Evolutionary conservation across 495 filamentous ascomycete genomes (phyloP).

Genomic region (Aspergillus wentii): DNA sequence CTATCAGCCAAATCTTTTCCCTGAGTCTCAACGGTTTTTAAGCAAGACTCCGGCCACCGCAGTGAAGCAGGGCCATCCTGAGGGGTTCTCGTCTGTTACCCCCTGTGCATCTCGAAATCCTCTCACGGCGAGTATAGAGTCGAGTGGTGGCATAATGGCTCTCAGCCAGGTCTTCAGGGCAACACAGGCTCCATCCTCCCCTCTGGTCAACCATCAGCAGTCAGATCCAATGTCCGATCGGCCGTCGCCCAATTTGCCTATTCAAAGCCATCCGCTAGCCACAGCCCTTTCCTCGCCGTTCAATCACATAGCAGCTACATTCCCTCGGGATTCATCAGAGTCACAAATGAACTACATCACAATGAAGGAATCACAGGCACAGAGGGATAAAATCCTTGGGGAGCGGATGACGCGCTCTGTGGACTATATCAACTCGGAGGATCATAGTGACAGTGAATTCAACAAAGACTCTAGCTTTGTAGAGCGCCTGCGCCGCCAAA

Average conservation of each 20-base stretch:
- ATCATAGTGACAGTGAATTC: slow-evolving; percentile 43
- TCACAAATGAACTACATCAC: slow-evolving; percentile 45
- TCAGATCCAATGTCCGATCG: slow-evolving; percentile 42
- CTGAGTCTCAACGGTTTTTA: slow-evolving; percentile 46
- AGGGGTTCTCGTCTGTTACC: slow-evolving; percentile 24
- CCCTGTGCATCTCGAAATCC: slow-evolving; percentile 43
- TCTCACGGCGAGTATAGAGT: slow-evolving; percentile 34
- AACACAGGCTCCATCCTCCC: slow-evolving; percentile 50
- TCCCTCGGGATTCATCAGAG: slow-evolving; percentile 38
- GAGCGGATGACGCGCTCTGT: slow-evolving; percentile 38
- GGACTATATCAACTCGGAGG: slow-evolving; percentile 31
- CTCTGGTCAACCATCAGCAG: slow-evolving; percentile 32
- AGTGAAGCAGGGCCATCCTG: slow-evolving; percentile 26
- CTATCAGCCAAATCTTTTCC: slow-evolving; percentile 39
- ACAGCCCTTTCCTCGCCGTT: slow-evolving; percentile 40
- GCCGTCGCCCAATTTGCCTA: slow-evolving; percentile 47
- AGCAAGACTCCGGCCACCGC: slow-evolving; percentile 38
- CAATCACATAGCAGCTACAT: slow-evolving; percentile 22
- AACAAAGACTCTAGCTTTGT: slow-evolving; percentile 40
- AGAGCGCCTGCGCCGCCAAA: slow-evolving; percentile 31
- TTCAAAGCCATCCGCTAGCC: slow-evolving; percentile 34
- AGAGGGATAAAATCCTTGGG: slow-evolving; percentile 25
- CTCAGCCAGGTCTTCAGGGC: slow-evolving; percentile 48
- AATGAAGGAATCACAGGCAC: slow-evolving; percentile 47
- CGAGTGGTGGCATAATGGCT: slow-evolving; percentile 39